A percentile compares a stretch with the other conserved stretches of the same genome.
phyloP scores from a whole-genome alignment of 2,329 filamentous ascomycete species.

The Hypoxylon sp. region DNA sequence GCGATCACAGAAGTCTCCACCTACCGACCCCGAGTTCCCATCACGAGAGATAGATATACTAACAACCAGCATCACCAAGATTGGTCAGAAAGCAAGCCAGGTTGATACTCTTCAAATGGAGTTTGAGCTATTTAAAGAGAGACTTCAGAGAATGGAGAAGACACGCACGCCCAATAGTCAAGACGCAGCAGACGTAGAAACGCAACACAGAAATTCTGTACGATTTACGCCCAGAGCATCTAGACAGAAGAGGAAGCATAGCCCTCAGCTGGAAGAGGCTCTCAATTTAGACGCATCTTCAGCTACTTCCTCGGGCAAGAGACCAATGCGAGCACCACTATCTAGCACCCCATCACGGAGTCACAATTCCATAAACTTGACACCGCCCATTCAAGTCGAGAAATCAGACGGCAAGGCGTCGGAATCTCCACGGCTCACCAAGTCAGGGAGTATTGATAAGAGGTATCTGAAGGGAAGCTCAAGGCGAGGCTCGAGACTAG shows the following conservation, averaged over 20 bases:
- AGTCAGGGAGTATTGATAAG: constrained; percentile 37
- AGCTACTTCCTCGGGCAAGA: background rate
- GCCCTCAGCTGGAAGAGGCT: constrained; percentile 1
- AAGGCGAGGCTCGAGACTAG: background rate
- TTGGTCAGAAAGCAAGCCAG: constrained; percentile 57
- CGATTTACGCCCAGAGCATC: constrained; percentile 7
- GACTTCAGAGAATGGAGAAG: constrained; percentile 58
- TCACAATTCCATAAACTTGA: constrained; percentile 11
- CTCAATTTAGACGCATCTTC: constrained; percentile 2
- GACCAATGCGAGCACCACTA: background rate
- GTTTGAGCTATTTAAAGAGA: constrained; percentile 58
- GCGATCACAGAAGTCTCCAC: constrained; percentile 37
- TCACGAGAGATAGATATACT: constrained; percentile 59
- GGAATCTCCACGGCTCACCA: constrained; percentile 28
- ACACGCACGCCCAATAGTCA: constrained; percentile 29
- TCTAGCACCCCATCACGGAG: constrained; percentile 12
- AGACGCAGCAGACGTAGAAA: constrained; percentile 10
- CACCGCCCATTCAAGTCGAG: constrained; percentile 7
- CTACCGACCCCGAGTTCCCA: constrained; percentile 45
- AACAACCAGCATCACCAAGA: constrained; percentile 57
- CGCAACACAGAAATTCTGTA: constrained; percentile 1
- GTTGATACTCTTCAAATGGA: constrained; percentile 61
- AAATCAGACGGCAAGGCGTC: constrained; percentile 12
- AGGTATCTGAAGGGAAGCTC: constrained; percentile 14
- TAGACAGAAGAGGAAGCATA: constrained; percentile 26